Evolutionary conservation across 2,329 filamentous ascomycete species (phyloP), one percentile per base, ranked within the genome.

Genomic region (Fusarium longipes): DNA sequence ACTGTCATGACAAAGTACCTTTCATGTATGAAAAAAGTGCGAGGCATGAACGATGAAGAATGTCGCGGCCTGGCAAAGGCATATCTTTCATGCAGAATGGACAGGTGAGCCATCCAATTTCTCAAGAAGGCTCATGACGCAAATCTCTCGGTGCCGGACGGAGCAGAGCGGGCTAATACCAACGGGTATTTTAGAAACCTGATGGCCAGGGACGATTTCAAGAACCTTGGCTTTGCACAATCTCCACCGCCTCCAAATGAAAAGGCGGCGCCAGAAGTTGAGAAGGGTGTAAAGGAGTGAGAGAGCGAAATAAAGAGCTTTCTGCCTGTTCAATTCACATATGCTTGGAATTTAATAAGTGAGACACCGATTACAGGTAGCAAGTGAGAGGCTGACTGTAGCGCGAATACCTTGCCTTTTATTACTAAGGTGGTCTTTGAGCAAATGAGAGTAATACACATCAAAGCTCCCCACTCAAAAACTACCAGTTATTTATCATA

Each of bases 121-220:
- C 25, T 14, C 17, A 9, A 32, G 22, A 30, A 32, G 12, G 29
- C 43, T 58, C 58, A 56, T 71, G 57, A 72, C 50, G 56, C 47
- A 65, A 56, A 29, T 44, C 38, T 63, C 15, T 66, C 60, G 57
- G 30, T 49, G 24, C 38, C 24, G n/a, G 22, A 49, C 45, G 45
- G 58, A 60, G 59, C 25, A 63, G 61, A 54, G 47, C 65, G 52
- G 65, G 57, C 70, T 71, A 49, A 69, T 57, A 33, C 40, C 44
- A 33, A 35, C 50, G 45, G 44, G 10, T 67, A 45, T 45, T 45
- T 36, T 56, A 93, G 93, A 71, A 97, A 98, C 76, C 82, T 99
- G 30, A 99, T 99, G 96, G 94, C 94, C 9, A 93, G 87, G 71
- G 96, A 99, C 75, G 92, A 97, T 61, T 96, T 98, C 79, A 93